Percentiles rank a stretch among this genome's conserved stretches.
phyloP scores from a whole-genome alignment of 2,329 filamentous ascomycete species.

The Cladosporium austrohemisphaericum region DNA sequence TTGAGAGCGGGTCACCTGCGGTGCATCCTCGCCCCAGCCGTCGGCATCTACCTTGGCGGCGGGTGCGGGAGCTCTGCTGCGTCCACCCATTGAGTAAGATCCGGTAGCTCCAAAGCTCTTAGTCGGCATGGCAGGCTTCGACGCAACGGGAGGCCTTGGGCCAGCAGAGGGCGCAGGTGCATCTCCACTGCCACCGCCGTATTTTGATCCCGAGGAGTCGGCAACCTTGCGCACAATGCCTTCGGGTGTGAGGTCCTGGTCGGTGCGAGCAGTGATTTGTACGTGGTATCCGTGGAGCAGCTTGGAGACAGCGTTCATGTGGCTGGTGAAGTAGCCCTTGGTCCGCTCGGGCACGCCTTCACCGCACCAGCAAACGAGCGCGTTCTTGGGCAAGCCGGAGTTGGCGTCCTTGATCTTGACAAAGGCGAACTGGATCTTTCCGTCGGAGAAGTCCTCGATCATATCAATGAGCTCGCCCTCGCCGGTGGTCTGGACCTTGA shows the following conservation, averaged over 20 bases:
- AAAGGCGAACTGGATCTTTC: slow-evolving; percentile 93
- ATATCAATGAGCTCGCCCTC: slow-evolving; percentile 89
- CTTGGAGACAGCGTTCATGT: slow-evolving; percentile 83
- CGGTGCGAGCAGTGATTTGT: slow-evolving; percentile 91
- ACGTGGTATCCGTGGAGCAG: slow-evolving; percentile 95
- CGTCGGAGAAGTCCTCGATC: slow-evolving; percentile 94
- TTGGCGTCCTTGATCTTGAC: slow-evolving; percentile 96
- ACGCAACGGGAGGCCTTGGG: slow-evolving; percentile 67
- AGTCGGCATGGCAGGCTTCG: slow-evolving; percentile 90
- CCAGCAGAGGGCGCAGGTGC: slow-evolving; percentile 46
- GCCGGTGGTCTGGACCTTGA: slow-evolving; percentile 91
- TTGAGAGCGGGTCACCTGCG: slow-evolving; percentile 79
- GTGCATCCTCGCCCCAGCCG: slow-evolving; percentile 92
- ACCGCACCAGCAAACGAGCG: slow-evolving; percentile 94
- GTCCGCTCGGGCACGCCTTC: slow-evolving; percentile 97
- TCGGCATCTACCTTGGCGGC: slow-evolving; percentile 68
- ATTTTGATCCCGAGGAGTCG: slow-evolving; percentile 92
- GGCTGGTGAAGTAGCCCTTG: slow-evolving; percentile 97
- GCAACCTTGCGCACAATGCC: slow-evolving; percentile 88
- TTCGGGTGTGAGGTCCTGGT: slow-evolving; percentile 82
- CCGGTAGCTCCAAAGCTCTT: slow-evolving; percentile 49
- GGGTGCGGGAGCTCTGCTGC: slow-evolving; percentile 45
- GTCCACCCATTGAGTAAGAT: slow-evolving; percentile 64
- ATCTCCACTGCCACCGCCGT: slow-evolving; percentile 65
- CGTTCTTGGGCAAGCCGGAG: slow-evolving; percentile 80